Base-by-base conservation (phyloP, 2,329 filamentous ascomycete genomes). In the Canariomyces notabilis region DNA sequence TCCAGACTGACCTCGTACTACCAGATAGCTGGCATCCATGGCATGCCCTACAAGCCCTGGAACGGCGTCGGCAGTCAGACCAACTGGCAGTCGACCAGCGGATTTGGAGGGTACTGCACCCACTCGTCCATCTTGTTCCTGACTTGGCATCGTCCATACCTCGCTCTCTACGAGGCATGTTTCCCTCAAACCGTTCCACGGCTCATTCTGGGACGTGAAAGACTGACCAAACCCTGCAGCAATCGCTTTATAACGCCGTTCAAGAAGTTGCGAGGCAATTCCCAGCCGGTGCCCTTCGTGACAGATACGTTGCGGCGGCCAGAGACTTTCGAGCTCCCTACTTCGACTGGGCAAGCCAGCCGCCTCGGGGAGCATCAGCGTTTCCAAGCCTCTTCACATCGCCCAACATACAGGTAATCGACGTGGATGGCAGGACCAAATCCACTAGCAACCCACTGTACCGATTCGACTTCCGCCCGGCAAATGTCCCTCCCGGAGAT, bases 21-120 rank as follows among this genome's bases (percentile, higher is more conserved):
- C 57, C 74, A 80, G 57, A 69, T 85, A 46, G 70, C 77, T 35
- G 78, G 82, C 75, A 78, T 85, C 50, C 81, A 85, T 61, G 82
- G 82, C 12, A 73, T 73, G 51, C 82, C 82, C 9, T 80, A 71
- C 53, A 61, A 66, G 14, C 59, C 73, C 2, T 85, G 80, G 79
- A 75, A 82, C 58, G 70, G 66, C 19, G 75, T 70, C 1, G 54
- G 62, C 45, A 62, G 57, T 58, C 62, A 37, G 7, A 45, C 58
- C 14, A 65, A 67, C 26, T 49, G 57, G 56, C 23, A 56, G 48
- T 39, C 12, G 23, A 43, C 75, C 36, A 77, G 82, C 54, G 59
- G 48, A 52, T 64, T 44, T 58, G 67, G 37, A 4, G 55, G 77
- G 73, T 85, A 82, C 60, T 85, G 82, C 60, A 72, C 75, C 11